A percentile compares a stretch with the other conserved stretches of the same genome.
These are phyloP conservation scores for Arachis monticola DNA, from an alignment of 331 rosid species.

Conservation along the genomic window DNA sequence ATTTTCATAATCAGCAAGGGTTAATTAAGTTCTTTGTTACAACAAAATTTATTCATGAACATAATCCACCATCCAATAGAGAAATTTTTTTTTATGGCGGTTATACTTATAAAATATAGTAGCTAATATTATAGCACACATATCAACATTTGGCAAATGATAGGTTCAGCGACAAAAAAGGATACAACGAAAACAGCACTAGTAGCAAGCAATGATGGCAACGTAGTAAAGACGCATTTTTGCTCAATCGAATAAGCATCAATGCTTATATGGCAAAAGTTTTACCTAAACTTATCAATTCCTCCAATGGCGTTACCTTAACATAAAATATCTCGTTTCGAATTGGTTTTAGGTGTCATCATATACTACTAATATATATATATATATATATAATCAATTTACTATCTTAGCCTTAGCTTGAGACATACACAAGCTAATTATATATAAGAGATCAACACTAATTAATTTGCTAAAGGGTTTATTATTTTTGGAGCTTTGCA, in stretches of 20 bases:
- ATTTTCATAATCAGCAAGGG: slow-evolving; percentile 5
- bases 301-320: neutral
- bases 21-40: neutral
- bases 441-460: too few relatives aligned
- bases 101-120: too few relatives aligned
- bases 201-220: slow-evolving; percentile 16
- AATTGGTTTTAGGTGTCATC: neutral
- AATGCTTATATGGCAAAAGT: neutral
- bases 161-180: neutral
- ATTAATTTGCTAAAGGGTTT: neutral
- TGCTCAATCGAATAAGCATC: neutral
- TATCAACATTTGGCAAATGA: neutral
- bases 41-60: neutral
- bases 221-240: slow-evolving; percentile 7
- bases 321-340: neutral
- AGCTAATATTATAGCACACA: too few relatives aligned
- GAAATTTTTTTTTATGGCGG: neutral
- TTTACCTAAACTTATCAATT: neutral
- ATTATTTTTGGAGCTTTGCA: slow-evolving; percentile 5
- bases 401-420: neutral
- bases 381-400: neutral
- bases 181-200: neutral
- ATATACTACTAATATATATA: too few relatives aligned
- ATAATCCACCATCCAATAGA: neutral
- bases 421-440: neutral